These are phyloP conservation scores for Dillenia turbinata DNA, from an alignment of 164 flowering plant genomes.

Conservation along the genomic window DNA sequence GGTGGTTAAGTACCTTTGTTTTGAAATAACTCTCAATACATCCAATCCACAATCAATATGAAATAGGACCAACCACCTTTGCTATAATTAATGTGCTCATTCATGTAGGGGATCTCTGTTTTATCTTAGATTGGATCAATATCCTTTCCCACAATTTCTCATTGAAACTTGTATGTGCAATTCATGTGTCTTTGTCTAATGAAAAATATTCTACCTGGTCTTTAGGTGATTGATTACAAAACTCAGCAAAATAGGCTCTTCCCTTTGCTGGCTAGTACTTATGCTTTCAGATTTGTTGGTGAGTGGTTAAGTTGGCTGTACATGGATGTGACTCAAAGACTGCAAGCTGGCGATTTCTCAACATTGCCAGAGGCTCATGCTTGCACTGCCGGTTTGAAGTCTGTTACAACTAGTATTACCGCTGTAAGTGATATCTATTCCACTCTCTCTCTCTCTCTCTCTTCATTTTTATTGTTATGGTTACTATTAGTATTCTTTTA, in stretches of 20 bases:
- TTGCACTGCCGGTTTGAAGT: conserved; percentile 99
- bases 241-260: conserved; percentile 98
- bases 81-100: too few species aligned
- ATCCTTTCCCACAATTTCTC: too few species aligned
- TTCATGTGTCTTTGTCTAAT: too few species aligned
- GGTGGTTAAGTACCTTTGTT: too few species aligned
- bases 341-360: conserved; percentile 85
- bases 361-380: conserved; percentile 99
- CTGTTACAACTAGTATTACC: conserved; percentile 84
- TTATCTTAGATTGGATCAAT: too few species aligned
- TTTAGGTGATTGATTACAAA: conserved; percentile 94
- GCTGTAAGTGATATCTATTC: conserved; percentile 53
- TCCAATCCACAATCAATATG: too few species aligned
- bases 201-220: conserved; percentile 1
- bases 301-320: conserved; percentile 97
- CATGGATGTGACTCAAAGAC: conserved; percentile 81
- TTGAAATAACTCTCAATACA: too few species aligned
- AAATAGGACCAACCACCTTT: too few species aligned
- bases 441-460: background rate
- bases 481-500: background rate
- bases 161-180: too few species aligned
- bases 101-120: too few species aligned
- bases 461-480: background rate
- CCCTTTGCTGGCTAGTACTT: conserved; percentile 95
- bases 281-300: conserved; percentile 94